Conservation (phyloP, 2,329 filamentous ascomycete species). For the Daldinia sp. region DNA sequence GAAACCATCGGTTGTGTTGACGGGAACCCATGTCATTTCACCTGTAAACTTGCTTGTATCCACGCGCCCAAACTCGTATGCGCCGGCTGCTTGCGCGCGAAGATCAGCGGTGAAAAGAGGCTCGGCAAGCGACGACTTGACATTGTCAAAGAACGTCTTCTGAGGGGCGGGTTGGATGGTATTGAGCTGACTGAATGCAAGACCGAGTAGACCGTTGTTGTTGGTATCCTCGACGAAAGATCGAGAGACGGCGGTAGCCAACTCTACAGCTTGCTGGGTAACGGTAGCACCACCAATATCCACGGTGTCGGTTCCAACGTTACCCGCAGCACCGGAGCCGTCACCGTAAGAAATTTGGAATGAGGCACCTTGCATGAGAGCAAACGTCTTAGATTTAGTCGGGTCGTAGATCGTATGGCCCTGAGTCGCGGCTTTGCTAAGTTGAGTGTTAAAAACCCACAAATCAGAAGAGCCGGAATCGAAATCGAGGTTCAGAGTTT, state of each 20-base stretch:
- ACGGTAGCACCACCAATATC: slow-evolving; percentile 52
- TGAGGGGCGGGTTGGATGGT: slow-evolving; percentile 49
- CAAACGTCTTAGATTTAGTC: slow-evolving; percentile 47
- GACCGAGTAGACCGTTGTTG: slow-evolving; percentile 52
- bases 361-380: slow-evolving; percentile 48
- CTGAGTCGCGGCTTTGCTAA: slow-evolving; percentile 44
- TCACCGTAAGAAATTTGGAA: slow-evolving; percentile 53
- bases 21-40: slow-evolving; percentile 51
- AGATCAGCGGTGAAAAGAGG: slow-evolving; percentile 55
- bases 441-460: slow-evolving; percentile 54
- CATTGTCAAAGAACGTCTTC: slow-evolving; percentile 55
- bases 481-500: slow-evolving; percentile 53
- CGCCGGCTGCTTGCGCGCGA: slow-evolving; percentile 50
- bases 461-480: slow-evolving; percentile 54
- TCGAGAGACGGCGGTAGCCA: slow-evolving; percentile 49
- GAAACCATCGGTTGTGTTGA: slow-evolving; percentile 53
- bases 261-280: slow-evolving; percentile 50
- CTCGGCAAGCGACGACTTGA: slow-evolving; percentile 47
- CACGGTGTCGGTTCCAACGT: slow-evolving; percentile 53
- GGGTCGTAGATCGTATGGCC: slow-evolving; percentile 51
- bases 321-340: slow-evolving; percentile 52
- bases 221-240: slow-evolving; percentile 51
- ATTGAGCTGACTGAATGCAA: slow-evolving; percentile 53
- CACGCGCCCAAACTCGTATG: slow-evolving; percentile 56
- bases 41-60: slow-evolving; percentile 53